phyloP scores from a whole-genome alignment of 768 basidiomycete species.

The Pleurotus citrinopileatus region DNA sequence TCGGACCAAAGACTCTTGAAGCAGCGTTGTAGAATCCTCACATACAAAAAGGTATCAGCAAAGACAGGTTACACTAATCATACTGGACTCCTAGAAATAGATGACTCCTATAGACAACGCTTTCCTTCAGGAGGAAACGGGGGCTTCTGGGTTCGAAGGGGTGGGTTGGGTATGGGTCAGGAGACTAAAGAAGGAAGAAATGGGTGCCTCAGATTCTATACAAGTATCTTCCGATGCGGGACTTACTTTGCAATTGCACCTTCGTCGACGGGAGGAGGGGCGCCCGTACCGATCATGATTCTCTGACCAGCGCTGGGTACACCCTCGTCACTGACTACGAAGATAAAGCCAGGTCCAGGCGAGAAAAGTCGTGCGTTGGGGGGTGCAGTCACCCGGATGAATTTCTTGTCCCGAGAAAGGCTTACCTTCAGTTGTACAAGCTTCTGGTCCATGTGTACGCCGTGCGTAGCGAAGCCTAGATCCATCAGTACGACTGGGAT shows the following conservation, averaged over 20 bases:
- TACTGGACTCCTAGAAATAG: too few relatives aligned
- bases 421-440: slow-evolving; percentile 32
- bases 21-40: too few relatives aligned
- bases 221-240: slow-evolving; percentile 14
- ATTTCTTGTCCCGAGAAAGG: slow-evolving; percentile 27
- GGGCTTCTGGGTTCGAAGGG: background rate
- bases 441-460: slow-evolving; percentile 36
- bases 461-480: slow-evolving; percentile 41
- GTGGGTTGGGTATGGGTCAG: background rate
- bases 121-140: background rate
- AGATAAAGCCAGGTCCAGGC: slow-evolving; percentile 34
- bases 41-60: background rate
- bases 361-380: slow-evolving; percentile 35
- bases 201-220: background rate
- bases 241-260: slow-evolving; percentile 7
- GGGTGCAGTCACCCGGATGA: slow-evolving; percentile 30
- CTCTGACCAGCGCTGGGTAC: slow-evolving; percentile 27
- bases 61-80: too few relatives aligned
- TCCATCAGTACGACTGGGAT: slow-evolving; percentile 36
- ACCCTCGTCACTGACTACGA: slow-evolving; percentile 34
- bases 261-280: slow-evolving; percentile 29
- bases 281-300: slow-evolving; percentile 35
- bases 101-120: background rate
- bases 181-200: background rate
- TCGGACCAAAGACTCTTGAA: too few relatives aligned